Conservation (phyloP, 768 basidiomycete genomes). For the Agrocybe praecox region DNA sequence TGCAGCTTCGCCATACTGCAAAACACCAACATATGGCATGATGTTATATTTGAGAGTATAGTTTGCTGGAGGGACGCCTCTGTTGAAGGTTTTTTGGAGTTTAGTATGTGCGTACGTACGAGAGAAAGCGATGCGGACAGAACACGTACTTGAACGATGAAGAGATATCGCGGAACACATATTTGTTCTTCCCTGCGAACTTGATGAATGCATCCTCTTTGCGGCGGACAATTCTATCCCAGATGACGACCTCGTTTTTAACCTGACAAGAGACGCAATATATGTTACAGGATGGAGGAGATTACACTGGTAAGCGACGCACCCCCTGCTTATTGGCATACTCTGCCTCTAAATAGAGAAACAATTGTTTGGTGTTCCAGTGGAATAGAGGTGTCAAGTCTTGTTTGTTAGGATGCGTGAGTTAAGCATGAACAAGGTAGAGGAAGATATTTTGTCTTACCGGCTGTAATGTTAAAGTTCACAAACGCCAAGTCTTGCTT, state of each 20-base stretch:
- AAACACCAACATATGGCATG: conserved; percentile 86
- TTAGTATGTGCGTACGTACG: conserved; percentile 5
- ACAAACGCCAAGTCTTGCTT: conserved; percentile 81
- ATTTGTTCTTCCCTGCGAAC: conserved; percentile 77
- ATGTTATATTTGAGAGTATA: conserved; percentile 86
- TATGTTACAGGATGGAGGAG: neutral
- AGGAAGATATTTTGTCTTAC: conserved; percentile 37
- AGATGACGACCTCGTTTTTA: conserved; percentile 71
- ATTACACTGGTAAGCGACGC: conserved; percentile 27
- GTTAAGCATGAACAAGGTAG: neutral
- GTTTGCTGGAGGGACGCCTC: conserved; percentile 63
- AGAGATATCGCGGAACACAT: conserved; percentile 77
- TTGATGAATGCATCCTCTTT: conserved; percentile 74
- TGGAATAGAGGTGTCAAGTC: conserved; percentile 85
- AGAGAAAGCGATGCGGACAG: neutral
- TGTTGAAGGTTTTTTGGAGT: conserved; percentile 31
- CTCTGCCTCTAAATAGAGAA: conserved; percentile 85
- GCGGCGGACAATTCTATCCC: conserved; percentile 90
- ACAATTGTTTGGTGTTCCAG: conserved; percentile 97
- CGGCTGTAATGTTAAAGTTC: conserved; percentile 80
- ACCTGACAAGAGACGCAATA: conserved; percentile 10
- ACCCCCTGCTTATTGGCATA: conserved; percentile 77
- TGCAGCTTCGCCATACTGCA: conserved; percentile 77
- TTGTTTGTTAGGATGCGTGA: conserved; percentile 25
- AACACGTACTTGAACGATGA: conserved; percentile 71